A percentile compares a stretch with the other conserved stretches of the same genome.
Conservation (phyloP, 352 stramenopile species). For the Globisporangium cylindrosporum region DNA sequence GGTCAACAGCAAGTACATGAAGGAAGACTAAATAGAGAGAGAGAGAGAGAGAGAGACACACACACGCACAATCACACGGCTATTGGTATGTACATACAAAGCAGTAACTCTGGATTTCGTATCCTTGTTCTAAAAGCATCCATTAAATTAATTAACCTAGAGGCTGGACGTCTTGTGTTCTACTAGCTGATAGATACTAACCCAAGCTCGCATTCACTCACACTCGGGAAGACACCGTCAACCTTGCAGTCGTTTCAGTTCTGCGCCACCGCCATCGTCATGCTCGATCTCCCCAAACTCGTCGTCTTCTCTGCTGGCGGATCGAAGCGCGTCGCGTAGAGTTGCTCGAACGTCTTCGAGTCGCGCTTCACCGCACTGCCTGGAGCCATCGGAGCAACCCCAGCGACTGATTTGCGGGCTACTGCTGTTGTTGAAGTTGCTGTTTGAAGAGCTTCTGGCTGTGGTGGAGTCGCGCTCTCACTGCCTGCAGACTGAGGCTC, state of each 20-base stretch:
- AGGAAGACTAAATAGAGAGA: conserved; percentile 39
- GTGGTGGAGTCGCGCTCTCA: background rate
- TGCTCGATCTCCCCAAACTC: conserved; percentile 21
- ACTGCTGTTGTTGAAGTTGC: background rate
- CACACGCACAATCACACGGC: background rate
- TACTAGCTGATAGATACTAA: background rate
- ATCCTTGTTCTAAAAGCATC: background rate
- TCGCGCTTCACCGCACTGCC: conserved; percentile 8
- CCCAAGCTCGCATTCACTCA: background rate
- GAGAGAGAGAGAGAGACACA: too few relatives aligned
- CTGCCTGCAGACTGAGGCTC: background rate
- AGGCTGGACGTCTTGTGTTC: background rate
- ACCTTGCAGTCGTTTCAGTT: background rate
- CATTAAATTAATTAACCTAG: conserved; percentile 7
- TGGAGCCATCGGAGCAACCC: background rate
- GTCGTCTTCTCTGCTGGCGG: conserved; percentile 16
- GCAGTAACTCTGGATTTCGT: background rate
- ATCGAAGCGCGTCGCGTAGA: conserved; percentile 72
- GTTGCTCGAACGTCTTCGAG: conserved; percentile 33
- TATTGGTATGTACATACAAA: background rate
- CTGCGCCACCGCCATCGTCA: conserved; percentile 12
- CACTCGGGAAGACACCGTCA: background rate
- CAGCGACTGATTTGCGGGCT: background rate
- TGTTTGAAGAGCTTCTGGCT: background rate
- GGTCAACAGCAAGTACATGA: conserved; percentile 48